Base-by-base conservation (phyloP, 352 stramenopile genomes). In the Pythium dissimile region DNA sequence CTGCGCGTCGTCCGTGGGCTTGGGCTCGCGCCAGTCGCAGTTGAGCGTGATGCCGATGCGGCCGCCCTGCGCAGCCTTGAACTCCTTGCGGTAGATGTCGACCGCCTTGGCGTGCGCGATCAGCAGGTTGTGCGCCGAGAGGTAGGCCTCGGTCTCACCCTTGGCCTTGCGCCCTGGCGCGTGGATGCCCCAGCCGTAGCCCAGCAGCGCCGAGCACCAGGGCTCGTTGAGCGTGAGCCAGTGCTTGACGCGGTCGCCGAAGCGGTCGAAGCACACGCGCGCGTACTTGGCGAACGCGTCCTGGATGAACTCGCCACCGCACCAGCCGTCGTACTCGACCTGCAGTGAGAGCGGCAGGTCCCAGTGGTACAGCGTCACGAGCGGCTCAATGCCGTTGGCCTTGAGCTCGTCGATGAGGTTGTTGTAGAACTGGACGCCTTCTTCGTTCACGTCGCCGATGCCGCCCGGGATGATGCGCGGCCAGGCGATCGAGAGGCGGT, bases 171-270 rank as follows among this genome's bases (percentile, higher is more conserved):
- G 31, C 31, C 71, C n/a, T 81, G 63, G 59, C 73, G 68, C 92
- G 54, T 73, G 81, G 20, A 69, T 52, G 34, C 90, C 92, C 28
- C 73, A 78, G 45, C 82, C 79, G 38, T 86, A 81, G 18, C 73
- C 73, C 5, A 64, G 43, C 0, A 65, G 55, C 3, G 58, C 72
- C 72, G 41, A 47, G 11, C 95, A 86, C 16, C 72, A 93, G 73
- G 80, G 75, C 69, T 99, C 96, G 63, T 99, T 99, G 51, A 98
- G 85, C 8, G 94, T 98, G 23, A 96, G 86, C 94, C 94, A 98
- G 51, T 78, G 44, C 63, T 23, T 77, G 54, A 7, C 75, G 78
- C 57, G 85, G 86, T 88, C 66, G 16, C 94, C 94, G 71, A 97
- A 98, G 30, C 79, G 76, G 51, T 97, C 94, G 23, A 70, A 96